Evolutionary conservation across 2,329 filamentous ascomycete genomes (phyloP).

Genomic region (Colletotrichum costaricense): DNA sequence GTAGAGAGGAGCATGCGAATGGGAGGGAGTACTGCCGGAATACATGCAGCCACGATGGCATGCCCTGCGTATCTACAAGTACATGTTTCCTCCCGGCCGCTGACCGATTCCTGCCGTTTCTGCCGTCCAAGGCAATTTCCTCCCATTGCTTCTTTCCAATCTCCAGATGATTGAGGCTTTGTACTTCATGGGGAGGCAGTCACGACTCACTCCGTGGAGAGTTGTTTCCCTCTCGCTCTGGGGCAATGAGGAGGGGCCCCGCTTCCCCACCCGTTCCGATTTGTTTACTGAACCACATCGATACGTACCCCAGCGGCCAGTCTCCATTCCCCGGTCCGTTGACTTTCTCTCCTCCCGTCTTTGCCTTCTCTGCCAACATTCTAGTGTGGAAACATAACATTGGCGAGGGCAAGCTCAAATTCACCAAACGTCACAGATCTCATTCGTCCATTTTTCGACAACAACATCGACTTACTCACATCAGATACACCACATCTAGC

Average conservation of each 20-base stretch:
- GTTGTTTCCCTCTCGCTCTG: conserved; percentile 6
- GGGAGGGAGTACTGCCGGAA: conserved; percentile 12
- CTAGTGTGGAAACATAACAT: background rate
- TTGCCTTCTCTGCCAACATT: background rate
- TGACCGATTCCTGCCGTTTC: background rate
- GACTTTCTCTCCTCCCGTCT: background rate
- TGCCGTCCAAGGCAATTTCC: background rate
- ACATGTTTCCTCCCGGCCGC: conserved; percentile 11
- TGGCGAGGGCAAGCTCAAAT: background rate
- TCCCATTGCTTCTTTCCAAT: background rate
- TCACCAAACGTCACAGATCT: background rate
- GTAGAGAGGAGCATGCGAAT: background rate
- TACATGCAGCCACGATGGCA: conserved; percentile 28
- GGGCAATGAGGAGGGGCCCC: background rate
- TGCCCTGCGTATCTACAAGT: conserved; percentile 3
- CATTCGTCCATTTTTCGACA: background rate
- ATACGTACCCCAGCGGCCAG: background rate
- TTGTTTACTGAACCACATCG: background rate
- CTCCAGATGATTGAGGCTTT: too few relatives aligned
- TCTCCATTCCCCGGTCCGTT: background rate
- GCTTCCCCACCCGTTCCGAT: conserved; percentile 32
- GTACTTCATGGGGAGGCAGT: too few relatives aligned
- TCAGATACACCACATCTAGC: background rate
- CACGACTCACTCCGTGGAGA: background rate
- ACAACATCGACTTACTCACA: background rate